Evolutionary conservation across 352 stramenopile species (phyloP).

Genomic region (Globisporangium echinulatum): DNA sequence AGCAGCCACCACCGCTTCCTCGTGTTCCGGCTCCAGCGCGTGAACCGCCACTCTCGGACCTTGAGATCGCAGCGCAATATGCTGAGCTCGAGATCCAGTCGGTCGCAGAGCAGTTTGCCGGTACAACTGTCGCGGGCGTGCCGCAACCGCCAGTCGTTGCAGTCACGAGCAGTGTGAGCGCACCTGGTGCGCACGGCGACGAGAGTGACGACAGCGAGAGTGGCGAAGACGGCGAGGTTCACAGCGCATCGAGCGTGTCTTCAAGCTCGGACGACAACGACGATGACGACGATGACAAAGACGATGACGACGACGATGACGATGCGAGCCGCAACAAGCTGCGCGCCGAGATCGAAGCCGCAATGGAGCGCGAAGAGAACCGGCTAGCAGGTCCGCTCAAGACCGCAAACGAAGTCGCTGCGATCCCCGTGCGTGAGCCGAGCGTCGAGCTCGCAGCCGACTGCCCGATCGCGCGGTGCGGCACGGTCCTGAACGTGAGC

Average conservation of each 20-base stretch:
- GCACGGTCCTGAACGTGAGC: constrained; percentile 62
- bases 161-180: not conserved
- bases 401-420: constrained; percentile 57
- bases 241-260: constrained; percentile 2
- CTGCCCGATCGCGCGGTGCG: constrained; percentile 64
- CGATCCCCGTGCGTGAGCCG: constrained; percentile 51
- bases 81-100: constrained; percentile 44
- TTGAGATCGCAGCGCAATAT: constrained; percentile 48
- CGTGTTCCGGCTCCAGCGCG: not conserved
- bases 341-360: constrained; percentile 66
- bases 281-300: constrained; percentile 7
- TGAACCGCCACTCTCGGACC: constrained; percentile 24
- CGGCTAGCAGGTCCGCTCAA: constrained; percentile 34
- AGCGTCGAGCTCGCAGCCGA: constrained; percentile 63
- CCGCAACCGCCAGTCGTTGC: not conserved
- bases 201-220: constrained; percentile 6
- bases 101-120: constrained; percentile 35
- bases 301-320: constrained; percentile 11
- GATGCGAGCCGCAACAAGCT: constrained; percentile 35
- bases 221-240: constrained; percentile 12
- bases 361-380: constrained; percentile 69
- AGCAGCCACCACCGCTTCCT: not conserved
- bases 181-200: not conserved
- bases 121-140: constrained; percentile 14
- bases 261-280: constrained; percentile 16